These are phyloP conservation scores for Orobanche coerulescens DNA, from an alignment of 257 asterid genomes.

Conservation along the genomic window DNA sequence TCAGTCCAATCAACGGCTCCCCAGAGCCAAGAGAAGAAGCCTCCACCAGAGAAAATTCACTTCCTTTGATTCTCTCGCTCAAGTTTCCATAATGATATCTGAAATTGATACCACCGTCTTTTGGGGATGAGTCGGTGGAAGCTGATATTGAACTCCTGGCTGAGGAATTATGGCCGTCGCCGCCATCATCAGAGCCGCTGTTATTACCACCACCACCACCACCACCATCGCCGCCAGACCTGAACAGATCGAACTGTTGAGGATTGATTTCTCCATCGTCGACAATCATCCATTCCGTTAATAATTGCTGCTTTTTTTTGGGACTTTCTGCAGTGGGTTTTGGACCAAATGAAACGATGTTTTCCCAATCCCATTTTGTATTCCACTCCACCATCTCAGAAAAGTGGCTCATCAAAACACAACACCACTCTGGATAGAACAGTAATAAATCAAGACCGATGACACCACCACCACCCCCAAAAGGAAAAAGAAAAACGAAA, in stretches of 20 bases:
- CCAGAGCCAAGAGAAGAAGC: constrained; percentile 41
- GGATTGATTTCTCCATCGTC: constrained; percentile 52
- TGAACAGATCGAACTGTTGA: constrained; percentile 46
- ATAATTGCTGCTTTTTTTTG: constrained; percentile 44
- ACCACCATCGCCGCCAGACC: constrained; percentile 36
- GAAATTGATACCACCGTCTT: constrained; percentile 31
- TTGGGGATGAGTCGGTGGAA: constrained; percentile 51
- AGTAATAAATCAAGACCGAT: too few relatives aligned
- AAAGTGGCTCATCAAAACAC: constrained; percentile 24
- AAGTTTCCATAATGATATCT: constrained; percentile 25
- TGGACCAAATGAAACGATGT: constrained; percentile 36
- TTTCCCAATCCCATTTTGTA: constrained; percentile 81
- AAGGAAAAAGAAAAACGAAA: neutral
- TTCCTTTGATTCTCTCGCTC: constrained; percentile 18
- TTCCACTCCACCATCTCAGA: constrained; percentile 76
- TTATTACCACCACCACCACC: too few relatives aligned
- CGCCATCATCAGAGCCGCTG: constrained; percentile 41
- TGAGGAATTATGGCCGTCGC: constrained; percentile 49
- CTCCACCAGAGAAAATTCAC: constrained; percentile 23
- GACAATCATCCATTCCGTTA: constrained; percentile 54
- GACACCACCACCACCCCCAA: constrained; percentile 13
- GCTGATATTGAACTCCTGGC: constrained; percentile 59
- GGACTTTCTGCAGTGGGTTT: constrained; percentile 48
- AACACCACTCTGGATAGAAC: too few relatives aligned
- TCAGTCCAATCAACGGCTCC: constrained; percentile 62